Conservation (phyloP, 768 basidiomycete genomes). For the Vararia minispora region DNA sequence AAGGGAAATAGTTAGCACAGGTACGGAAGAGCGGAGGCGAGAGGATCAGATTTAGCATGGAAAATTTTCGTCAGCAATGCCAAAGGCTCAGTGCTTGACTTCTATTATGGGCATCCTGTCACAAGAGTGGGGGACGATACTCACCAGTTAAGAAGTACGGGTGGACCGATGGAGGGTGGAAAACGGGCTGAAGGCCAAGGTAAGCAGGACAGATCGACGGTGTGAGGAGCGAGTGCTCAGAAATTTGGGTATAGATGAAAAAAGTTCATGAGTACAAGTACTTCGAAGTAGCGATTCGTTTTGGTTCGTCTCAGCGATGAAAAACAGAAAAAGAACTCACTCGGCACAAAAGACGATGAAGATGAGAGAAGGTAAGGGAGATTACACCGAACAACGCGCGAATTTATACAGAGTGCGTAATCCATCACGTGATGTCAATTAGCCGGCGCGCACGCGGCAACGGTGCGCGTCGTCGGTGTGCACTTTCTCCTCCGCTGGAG, state of each 20-base stretch:
- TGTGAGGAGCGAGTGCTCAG: constrained; percentile 36
- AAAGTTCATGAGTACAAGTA: constrained; percentile 51
- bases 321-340: constrained; percentile 23
- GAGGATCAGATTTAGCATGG: constrained; percentile 83
- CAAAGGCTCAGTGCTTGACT: constrained; percentile 86
- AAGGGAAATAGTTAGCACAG: too few species aligned
- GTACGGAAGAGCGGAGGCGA: constrained; percentile 18
- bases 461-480: constrained; percentile 5
- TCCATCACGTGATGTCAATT: not conserved
- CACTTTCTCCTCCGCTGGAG: not conserved
- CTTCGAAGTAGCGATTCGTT: constrained; percentile 88
- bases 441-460: not conserved
- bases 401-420: not conserved
- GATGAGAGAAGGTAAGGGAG: constrained; percentile 5
- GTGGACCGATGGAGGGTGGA: not conserved
- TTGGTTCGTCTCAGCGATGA: constrained; percentile 46
- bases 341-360: constrained; percentile 9
- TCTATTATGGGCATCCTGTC: constrained; percentile 67
- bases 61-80: constrained; percentile 56
- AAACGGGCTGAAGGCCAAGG: not conserved
- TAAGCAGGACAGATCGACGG: constrained; percentile 10
- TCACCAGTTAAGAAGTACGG: constrained; percentile 21
- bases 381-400: not conserved
- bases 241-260: constrained; percentile 85
- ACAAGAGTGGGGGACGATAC: constrained; percentile 15